Evolutionary conservation across 164 flowering plant genomes (phyloP), one percentile per base, ranked within the genome.

Genomic region (Vitis riparia): DNA sequence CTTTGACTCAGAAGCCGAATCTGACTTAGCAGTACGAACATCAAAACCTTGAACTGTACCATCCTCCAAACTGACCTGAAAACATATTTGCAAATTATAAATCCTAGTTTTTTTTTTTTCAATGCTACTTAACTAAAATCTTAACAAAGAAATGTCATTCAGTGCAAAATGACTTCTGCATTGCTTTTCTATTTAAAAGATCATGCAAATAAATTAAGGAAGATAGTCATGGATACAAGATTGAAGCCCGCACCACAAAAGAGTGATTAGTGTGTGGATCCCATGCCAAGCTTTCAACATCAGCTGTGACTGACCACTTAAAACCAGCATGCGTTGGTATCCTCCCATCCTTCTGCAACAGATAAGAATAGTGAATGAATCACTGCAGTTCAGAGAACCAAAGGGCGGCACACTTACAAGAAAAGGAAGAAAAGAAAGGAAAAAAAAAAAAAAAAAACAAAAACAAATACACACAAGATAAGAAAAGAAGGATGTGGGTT

Each of bases 271-370:
- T 77, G 72, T 95, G 94, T 50, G 99, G 98, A 77, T 95, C 94
- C 99, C 99, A 95, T 67, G 92, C 94, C 84, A 94, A 79, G 84
- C 92, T 82, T 80, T 92, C 99, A 70, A 94, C 94, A 78, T 94
- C 97, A 75, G 93, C 83, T 11, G 79, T 52, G 51, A 92, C 96
- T n/a, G 82, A 72, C 91, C 97, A 94, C 72, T 74, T 88, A 58
- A 82, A 78, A 68, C 99, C 97, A 51, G 84, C 49, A 67, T 88
- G 91, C 53, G 92, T 78, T 56, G 93, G 90, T 48, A 68, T 65
- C 73, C 96, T 88, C 70, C 84, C 89, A 73, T 91, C 98, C 72
- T 77, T 90, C 98, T 94, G 94, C 73, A 82, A 50, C 27, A 16
- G n/a, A 51, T 44, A 60, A 77, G 15, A 59, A 47, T 29, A 37